Evolutionary conservation across 768 basidiomycete genomes (phyloP), one percentile per base, ranked within the genome.

Genomic region (Collybia nuda): DNA sequence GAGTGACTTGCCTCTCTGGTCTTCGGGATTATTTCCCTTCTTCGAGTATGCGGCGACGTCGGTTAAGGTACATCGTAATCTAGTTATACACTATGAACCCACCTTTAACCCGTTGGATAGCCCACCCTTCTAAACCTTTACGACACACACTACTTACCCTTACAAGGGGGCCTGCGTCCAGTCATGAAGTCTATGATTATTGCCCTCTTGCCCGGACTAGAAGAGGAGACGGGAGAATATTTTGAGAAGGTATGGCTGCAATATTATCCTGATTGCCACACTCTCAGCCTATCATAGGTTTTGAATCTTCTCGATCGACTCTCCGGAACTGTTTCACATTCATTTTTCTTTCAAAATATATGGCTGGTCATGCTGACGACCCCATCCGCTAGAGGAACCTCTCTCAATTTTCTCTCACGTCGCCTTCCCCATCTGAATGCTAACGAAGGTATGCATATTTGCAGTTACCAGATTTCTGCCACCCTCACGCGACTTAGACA

Each of bases 41-140:
- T 98, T 98, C 61, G 93, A 98, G 70, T 98, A 93, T 67, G 93
- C 97, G 8, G 88, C 96, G n/a, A 98, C 95, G n/a, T 94, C 94
- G 17, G 94, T 98, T 51, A 93, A 93, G 79, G 93, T 90, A 56
- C 44, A 70, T 40, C 21, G n/a, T 40, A 14, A 11, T 47, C 32
- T 37, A 24, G 40, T 35, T 26, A 38, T 47, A 24, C 47, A 36
- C 40, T 22, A 37, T 39, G 40, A 35, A 26, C 17, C 23, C 12
- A 17, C 15, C 24, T 19, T 50, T 28, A 37, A 44, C 45, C 40
- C 36, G n/a, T 0, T 32, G 24, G 19, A 4, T 40, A 96, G 88
- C 95, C 95, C 2, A 80, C 86, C 18, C 75, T 99, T 1, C 79
- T 99, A 40, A 89, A 86, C 58, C 80, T 98, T n/a, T 98, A 93